These are phyloP conservation scores for Tetracladium setigerum DNA, from an alignment of 495 filamentous ascomycete species.

Conservation along the genomic window DNA sequence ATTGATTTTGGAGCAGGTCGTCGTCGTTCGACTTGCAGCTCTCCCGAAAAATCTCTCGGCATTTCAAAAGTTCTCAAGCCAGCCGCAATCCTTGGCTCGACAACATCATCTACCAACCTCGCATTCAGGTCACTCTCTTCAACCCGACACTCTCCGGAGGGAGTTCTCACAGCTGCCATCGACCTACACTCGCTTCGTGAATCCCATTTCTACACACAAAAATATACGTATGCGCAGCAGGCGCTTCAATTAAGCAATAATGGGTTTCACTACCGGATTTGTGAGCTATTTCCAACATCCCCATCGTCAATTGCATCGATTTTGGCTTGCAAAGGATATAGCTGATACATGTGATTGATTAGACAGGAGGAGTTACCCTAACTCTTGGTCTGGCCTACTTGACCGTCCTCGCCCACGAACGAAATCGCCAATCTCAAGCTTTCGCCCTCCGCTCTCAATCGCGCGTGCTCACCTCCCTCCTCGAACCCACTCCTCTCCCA, in stretches of 20 bases:
- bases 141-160: no score
- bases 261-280: conserved; percentile 79
- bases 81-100: no score
- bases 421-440: conserved; percentile 62
- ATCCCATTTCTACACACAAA: conserved; percentile 6
- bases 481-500: conserved; percentile 29
- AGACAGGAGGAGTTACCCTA: conserved; percentile 81
- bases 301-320: not conserved
- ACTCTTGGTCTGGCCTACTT: conserved; percentile 80
- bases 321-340: no score
- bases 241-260: no score
- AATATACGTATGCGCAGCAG: no score
- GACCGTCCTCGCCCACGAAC: conserved; percentile 63
- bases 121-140: no score
- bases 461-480: conserved; percentile 47
- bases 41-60: no score
- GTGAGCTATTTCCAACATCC: conserved; percentile 43
- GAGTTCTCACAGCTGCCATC: no score
- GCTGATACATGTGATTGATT: conserved; percentile 11
- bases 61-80: no score
- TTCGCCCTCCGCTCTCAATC: conserved; percentile 64
- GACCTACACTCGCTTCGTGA: conserved; percentile 24
- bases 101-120: no score
- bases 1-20: no score
- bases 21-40: no score